Conservation (phyloP, 176 grass and related monocot species). For the Aegilops sharonensis region DNA sequence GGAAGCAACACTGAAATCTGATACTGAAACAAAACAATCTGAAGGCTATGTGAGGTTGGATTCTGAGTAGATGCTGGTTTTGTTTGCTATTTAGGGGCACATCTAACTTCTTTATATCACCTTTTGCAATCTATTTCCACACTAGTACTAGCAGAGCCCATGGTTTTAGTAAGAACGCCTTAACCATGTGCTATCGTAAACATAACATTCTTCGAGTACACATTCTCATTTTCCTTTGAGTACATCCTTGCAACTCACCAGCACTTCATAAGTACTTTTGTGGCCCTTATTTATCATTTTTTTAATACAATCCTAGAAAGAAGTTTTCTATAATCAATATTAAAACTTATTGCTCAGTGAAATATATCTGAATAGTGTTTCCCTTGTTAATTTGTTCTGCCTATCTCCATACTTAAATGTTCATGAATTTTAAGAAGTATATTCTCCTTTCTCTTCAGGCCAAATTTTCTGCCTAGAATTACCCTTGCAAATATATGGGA, state of each 20-base stretch:
- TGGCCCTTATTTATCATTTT: not conserved
- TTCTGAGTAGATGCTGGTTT: not conserved
- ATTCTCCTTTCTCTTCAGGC: conserved; percentile 29
- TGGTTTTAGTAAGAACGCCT: not conserved
- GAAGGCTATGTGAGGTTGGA: conserved; percentile 72
- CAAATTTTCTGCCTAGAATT: conserved; percentile 93
- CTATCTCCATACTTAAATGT: not conserved
- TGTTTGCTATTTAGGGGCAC: not conserved
- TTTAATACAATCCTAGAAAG: not conserved
- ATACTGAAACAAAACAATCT: conserved; percentile 55
- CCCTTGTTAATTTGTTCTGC: not conserved
- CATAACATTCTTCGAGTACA: not conserved
- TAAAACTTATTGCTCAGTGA: too few relatives aligned
- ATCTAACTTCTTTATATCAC: not conserved
- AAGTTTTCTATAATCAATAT: too few relatives aligned
- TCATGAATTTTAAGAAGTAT: conserved; percentile 1
- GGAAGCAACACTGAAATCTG: conserved; percentile 49
- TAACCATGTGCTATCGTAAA: not conserved
- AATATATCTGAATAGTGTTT: too few relatives aligned
- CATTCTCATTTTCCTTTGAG: not conserved
- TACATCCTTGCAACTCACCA: not conserved
- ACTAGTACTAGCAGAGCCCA: not conserved
- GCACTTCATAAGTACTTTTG: not conserved
- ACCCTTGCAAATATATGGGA: conserved; percentile 94
- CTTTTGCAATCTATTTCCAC: not conserved